These are phyloP conservation scores for Coniella lustricola DNA, from an alignment of 2,329 filamentous ascomycete species.

Conservation along the genomic window DNA sequence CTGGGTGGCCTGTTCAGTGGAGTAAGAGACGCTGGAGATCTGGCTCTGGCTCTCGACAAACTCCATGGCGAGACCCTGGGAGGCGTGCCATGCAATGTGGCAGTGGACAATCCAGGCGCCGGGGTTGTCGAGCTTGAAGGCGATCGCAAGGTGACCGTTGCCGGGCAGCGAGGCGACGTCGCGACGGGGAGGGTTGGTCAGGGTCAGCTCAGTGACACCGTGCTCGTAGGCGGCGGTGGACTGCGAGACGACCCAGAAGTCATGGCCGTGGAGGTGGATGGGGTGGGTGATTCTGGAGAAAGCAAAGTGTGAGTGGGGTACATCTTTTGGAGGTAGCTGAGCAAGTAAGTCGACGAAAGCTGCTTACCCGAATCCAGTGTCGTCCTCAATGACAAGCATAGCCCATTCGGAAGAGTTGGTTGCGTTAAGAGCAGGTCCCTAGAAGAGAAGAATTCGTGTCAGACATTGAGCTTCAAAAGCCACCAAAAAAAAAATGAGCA, in stretches of 20 bases:
- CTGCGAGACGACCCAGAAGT: slow-evolving; percentile 38
- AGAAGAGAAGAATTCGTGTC: background rate
- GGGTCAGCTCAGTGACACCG: slow-evolving; percentile 15
- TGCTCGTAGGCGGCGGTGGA: slow-evolving; percentile 18
- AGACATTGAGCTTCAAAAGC: too few relatives aligned
- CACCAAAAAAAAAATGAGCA: too few relatives aligned
- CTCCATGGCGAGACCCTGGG: slow-evolving; percentile 29
- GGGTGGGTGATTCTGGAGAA: slow-evolving; percentile 28
- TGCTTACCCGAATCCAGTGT: slow-evolving; percentile 15
- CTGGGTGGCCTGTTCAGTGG: background rate
- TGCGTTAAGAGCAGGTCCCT: slow-evolving; percentile 7
- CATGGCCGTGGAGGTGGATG: slow-evolving; percentile 45
- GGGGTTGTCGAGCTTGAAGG: slow-evolving; percentile 29
- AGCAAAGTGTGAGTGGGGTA: background rate
- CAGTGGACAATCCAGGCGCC: slow-evolving; percentile 26
- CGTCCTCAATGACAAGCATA: slow-evolving; percentile 24
- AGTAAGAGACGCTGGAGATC: slow-evolving; percentile 13
- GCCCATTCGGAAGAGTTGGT: slow-evolving; percentile 19
- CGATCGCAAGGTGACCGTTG: slow-evolving; percentile 25
- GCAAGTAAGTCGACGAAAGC: too few relatives aligned
- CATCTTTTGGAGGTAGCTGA: too few relatives aligned
- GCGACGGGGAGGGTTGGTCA: slow-evolving; percentile 30
- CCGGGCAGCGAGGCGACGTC: slow-evolving; percentile 29
- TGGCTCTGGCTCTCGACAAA: slow-evolving; percentile 26
- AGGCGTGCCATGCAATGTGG: slow-evolving; percentile 27